These are phyloP conservation scores for Diplodia sapinea DNA, from an alignment of 2,329 filamentous ascomycete genomes.

Conservation along the genomic window DNA sequence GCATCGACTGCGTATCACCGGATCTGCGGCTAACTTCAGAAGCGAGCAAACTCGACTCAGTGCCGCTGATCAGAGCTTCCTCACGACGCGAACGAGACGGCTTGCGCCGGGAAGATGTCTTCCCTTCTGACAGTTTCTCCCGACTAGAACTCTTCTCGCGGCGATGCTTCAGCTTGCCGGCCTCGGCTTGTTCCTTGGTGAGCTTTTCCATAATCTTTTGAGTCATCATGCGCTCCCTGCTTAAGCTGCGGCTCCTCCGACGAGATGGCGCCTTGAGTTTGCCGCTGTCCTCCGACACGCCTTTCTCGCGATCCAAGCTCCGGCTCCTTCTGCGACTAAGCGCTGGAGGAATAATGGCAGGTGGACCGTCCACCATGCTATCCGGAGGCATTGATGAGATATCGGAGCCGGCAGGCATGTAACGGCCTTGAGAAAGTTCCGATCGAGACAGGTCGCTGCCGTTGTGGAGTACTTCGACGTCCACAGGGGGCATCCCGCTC, in stretches of 20 bases:
- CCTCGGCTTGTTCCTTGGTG: slow-evolving; percentile 42
- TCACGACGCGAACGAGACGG: slow-evolving; percentile 29
- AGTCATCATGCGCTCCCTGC: slow-evolving; percentile 65
- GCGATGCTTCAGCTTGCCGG: slow-evolving; percentile 33
- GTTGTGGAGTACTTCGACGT: slow-evolving; percentile 82
- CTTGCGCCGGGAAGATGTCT: slow-evolving; percentile 37
- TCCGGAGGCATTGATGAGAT: slow-evolving; percentile 83
- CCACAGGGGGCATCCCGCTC: slow-evolving; percentile 71
- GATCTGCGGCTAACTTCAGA: slow-evolving; percentile 64
- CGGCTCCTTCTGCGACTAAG: slow-evolving; percentile 53
- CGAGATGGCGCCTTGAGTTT: slow-evolving; percentile 64
- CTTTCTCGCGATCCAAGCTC: slow-evolving; percentile 53
- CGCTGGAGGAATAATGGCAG: slow-evolving; percentile 52
- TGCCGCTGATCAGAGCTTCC: slow-evolving; percentile 48
- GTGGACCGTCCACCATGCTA: slow-evolving; percentile 67
- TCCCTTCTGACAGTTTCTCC: slow-evolving; percentile 44
- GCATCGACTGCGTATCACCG: slow-evolving; percentile 63
- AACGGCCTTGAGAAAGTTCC: slow-evolving; percentile 65
- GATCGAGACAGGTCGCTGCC: slow-evolving; percentile 72
- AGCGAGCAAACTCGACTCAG: slow-evolving; percentile 65
- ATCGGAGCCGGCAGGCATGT: slow-evolving; percentile 74
- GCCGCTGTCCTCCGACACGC: slow-evolving; percentile 41
- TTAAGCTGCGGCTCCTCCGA: slow-evolving; percentile 66
- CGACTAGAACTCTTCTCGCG: slow-evolving; percentile 37
- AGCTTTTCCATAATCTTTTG: slow-evolving; percentile 74